Evolutionary conservation across 345 rosid genomes (phyloP).

Genomic region (Populus ilicifolia): DNA sequence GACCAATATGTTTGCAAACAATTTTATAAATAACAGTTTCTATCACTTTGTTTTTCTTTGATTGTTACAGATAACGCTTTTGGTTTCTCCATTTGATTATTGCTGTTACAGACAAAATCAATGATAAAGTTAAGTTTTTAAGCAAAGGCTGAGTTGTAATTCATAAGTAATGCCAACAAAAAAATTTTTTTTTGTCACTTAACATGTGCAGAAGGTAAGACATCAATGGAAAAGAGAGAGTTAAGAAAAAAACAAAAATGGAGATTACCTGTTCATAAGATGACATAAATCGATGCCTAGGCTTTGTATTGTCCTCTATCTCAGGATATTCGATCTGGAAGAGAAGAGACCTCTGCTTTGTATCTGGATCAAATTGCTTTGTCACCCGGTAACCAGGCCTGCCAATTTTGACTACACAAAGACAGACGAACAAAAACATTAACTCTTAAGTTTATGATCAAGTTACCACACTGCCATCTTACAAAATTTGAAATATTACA

Average conservation of each 20-base stretch:
- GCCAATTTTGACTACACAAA: slow-evolving; percentile 79
- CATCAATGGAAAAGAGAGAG: not conserved
- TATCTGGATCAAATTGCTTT: slow-evolving; percentile 86
- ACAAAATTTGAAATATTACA: no score
- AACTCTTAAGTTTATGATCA: not conserved
- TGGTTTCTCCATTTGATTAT: not conserved
- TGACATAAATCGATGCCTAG: slow-evolving; percentile 94
- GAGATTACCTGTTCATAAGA: slow-evolving; percentile 77
- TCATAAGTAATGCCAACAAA: not conserved
- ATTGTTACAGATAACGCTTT: not conserved
- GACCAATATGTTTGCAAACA: no score
- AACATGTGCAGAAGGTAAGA: not conserved
- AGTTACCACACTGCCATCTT: not conserved
- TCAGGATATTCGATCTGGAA: slow-evolving; percentile 99
- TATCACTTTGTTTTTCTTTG: not conserved
- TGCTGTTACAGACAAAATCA: not conserved
- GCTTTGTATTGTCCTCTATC: slow-evolving; percentile 82
- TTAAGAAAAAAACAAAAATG: not conserved
- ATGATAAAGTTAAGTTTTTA: not conserved
- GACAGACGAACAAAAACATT: not conserved
- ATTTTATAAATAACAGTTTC: not conserved
- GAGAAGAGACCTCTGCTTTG: slow-evolving; percentile 87
- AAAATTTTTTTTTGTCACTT: not conserved
- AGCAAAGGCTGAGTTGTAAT: not conserved
- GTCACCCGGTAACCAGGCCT: slow-evolving; percentile 96